Base-by-base conservation (phyloP, 1,284 basidiomycete species). In the Irpex rosettiformis region DNA sequence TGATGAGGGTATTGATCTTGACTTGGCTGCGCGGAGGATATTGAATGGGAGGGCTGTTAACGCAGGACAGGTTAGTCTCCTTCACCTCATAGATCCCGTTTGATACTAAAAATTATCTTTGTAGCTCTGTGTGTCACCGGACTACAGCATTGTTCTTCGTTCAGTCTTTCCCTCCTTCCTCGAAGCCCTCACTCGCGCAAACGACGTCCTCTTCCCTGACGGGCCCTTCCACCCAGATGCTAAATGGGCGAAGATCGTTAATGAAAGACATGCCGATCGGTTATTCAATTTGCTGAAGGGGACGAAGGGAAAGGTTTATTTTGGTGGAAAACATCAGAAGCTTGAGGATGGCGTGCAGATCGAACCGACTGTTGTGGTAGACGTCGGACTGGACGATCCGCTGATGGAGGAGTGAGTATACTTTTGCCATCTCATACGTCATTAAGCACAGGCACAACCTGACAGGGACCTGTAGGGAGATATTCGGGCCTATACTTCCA, bases 1-100 rank as follows among this genome's bases (percentile, higher is more conserved):
- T 55, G 88, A 93, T 67, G 76, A 86, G 1, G 79, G 77, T 53
- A 80, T 79, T 61, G 83, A 91, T 67, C 69, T 90, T 55, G 75
- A 81, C 56, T 70, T 77, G 4, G 77, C 84, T 0, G 85, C 85
- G 1, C 79, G 77, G 53, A 80, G 90, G 16, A 77, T 91, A 47
- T 73, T 94, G 33, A 93, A 89, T 84, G 93, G 93, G 55, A 95
- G 94, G 73, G 71, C 81, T 16, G 75, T 82, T 58, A 93, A 92
- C 66, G 80, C 80, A 2, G 91, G 91, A 1, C 91, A 93, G 73
- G 89, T 79, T 60, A 49, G 70, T 61, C 29, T 11, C 22, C 28
- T 51, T 28, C 25, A 10, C 45, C 4, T 40, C 33, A 11, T n/a
- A 40, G 33, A 13, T n/a, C 11, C 33, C 11, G 13, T 29, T 22